These are phyloP conservation scores for Penicillium coprophilum DNA, from an alignment of 495 filamentous ascomycete species.

Conservation along the genomic window DNA sequence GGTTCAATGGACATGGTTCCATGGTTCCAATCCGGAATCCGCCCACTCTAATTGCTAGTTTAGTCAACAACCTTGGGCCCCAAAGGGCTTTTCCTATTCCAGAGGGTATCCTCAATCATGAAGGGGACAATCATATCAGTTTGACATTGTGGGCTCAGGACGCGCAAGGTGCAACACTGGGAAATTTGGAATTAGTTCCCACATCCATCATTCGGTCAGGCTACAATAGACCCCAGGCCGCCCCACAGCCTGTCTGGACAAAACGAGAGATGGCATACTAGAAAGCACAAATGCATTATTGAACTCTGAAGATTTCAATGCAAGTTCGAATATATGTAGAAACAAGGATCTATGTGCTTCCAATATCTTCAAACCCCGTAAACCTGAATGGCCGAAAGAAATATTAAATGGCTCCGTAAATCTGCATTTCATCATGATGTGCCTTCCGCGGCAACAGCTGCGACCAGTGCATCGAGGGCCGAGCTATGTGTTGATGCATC, in stretches of 20 bases:
- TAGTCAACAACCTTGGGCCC: conserved; percentile 58
- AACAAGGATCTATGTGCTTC: not conserved
- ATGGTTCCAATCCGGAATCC: not conserved
- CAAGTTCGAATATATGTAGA: not conserved
- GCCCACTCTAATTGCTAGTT: not conserved
- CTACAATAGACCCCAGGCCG: conserved; percentile 11
- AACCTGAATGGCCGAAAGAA: not conserved
- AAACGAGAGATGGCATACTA: conserved; percentile 14
- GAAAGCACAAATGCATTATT: not conserved
- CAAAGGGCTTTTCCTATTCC: conserved; percentile 63
- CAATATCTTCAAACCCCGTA: not conserved
- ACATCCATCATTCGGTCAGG: conserved; percentile 14
- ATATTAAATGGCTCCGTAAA: not conserved
- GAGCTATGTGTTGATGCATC: conserved; percentile 45
- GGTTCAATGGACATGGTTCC: not conserved
- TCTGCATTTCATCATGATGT: not conserved
- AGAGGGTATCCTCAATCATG: conserved; percentile 62
- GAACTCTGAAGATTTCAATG: not conserved
- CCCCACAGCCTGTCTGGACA: conserved; percentile 12
- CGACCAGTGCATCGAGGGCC: conserved; percentile 50
- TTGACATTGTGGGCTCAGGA: conserved; percentile 61
- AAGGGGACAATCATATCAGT: conserved; percentile 55
- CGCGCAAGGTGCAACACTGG: not conserved
- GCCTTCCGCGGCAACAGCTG: conserved; percentile 48
- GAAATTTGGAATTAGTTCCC: conserved; percentile 10